Percentiles rank a stretch among this genome's conserved stretches.
phyloP scores from a whole-genome alignment of 192 early-diverging fungal genomes.

The Coemansia sp. region DNA sequence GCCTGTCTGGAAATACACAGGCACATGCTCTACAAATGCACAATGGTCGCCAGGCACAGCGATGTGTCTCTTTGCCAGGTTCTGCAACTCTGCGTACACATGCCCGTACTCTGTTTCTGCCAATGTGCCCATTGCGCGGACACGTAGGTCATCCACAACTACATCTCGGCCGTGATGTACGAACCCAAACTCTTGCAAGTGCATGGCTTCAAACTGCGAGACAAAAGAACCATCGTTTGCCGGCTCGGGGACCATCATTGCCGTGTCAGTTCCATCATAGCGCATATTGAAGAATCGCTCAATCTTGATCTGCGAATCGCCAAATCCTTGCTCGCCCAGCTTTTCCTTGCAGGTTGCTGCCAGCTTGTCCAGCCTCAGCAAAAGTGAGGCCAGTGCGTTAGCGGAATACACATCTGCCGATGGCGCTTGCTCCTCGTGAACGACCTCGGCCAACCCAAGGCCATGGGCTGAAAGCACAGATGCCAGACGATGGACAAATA shows the following conservation, averaged over 20 bases:
- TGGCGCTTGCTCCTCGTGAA: conserved; percentile 89
- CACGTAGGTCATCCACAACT: conserved; percentile 88
- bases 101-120: conserved; percentile 11
- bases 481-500: conserved; percentile 85
- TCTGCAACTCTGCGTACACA: conserved; percentile 59
- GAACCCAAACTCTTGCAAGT: conserved; percentile 96
- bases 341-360: conserved; percentile 46
- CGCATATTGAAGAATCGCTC: conserved; percentile 85
- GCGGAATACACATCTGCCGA: conserved; percentile 57
- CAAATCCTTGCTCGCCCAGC: conserved; percentile 73
- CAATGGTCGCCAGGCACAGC: conserved; percentile 8
- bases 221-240: conserved; percentile 55
- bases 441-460: conserved; percentile 83
- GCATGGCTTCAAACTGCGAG: conserved; percentile 66
- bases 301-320: conserved; percentile 47
- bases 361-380: conserved; percentile 58
- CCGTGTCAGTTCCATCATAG: conserved; percentile 90
- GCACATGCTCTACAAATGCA: conserved; percentile 47
- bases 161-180: conserved; percentile 76
- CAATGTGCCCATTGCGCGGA: conserved; percentile 73
- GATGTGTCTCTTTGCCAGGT: conserved; percentile 2
- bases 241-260: conserved; percentile 84
- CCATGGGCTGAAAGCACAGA: conserved; percentile 96
- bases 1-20: conserved; percentile 83
- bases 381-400: conserved; percentile 43